Base-by-base conservation (phyloP, 2,329 filamentous ascomycete genomes). In the Mycocentrospora acerina region DNA sequence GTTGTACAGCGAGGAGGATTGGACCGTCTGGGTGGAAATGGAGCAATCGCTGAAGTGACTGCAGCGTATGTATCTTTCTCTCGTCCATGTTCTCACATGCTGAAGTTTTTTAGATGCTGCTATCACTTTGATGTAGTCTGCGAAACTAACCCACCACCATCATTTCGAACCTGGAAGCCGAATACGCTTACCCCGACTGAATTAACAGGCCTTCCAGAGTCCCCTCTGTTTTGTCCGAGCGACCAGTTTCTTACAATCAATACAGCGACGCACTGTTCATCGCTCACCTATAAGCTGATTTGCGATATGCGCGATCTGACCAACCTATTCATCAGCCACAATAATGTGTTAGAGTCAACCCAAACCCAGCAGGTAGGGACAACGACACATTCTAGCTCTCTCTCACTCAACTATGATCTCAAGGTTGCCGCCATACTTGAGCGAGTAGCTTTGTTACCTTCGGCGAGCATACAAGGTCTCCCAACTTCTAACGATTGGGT, bases 281-380 rank as follows among this genome's bases (percentile, higher is more conserved):
- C 24, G 11, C 30, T 25, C 12, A 65, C 57, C 0, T 51, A 46
- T 18, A 47, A 55, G 0, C 29, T 68, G 7, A 34, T 68, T 3
- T 44, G 42, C 33, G 57, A 64, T 24, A 62, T 68, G 53, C 55
- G 53, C 18, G 51, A 64, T 18, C 43, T 68, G 14, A 66, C 60
- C 4, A 44, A 60, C 24, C 29, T 64, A 10, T 60, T 60, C 35
- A 26, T 64, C n/a, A 35, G 38, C 1, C 36, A 51, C n/a, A 38
- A 43, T 15, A 31, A 32, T 7, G 19, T 17, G 0, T 16, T 43
- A 7, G 30, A 45, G 9, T 34, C 22, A 1, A 25, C 43, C 7
- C 11, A 24, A 6, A 40, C 51, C 7, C 12, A 40, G 5, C 41
- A 45, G 2, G n/a, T 27, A 7, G 17, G 41, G 24, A 40, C 52